A percentile compares a stretch with the other conserved stretches of the same genome.
phyloP scores from a whole-genome alignment of 805 yeast genomes.

The Suhomyces pyralidae region DNA sequence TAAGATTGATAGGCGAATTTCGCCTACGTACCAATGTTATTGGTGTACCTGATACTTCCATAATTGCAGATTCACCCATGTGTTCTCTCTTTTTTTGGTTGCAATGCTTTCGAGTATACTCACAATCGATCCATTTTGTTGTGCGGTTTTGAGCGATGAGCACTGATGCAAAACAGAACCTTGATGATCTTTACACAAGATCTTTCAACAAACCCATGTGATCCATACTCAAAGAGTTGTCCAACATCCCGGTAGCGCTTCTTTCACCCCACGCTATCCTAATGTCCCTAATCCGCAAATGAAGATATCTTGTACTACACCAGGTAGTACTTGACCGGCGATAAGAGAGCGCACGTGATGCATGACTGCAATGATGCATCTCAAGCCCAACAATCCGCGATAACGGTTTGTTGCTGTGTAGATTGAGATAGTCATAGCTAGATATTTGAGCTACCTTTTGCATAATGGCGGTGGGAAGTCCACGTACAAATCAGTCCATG shows the following conservation, averaged over 20 bases:
- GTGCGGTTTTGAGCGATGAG: background rate
- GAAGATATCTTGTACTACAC: background rate
- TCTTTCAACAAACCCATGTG: background rate
- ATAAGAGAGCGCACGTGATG: background rate
- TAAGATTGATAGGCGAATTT: too few species aligned
- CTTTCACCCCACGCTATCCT: background rate
- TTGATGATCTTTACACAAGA: background rate
- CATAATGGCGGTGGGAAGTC: background rate
- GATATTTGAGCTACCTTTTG: background rate
- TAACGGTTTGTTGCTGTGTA: background rate
- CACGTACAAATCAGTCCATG: background rate
- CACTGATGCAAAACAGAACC: background rate
- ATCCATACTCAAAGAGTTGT: background rate
- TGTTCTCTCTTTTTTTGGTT: background rate
- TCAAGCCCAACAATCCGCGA: background rate
- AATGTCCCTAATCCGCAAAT: background rate
- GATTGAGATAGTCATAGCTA: background rate
- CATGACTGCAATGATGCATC: background rate
- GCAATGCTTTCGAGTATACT: background rate
- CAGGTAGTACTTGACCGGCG: too few species aligned
- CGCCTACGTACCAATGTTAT: too few species aligned
- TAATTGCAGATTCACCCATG: background rate
- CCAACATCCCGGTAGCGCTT: background rate
- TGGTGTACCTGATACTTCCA: background rate
- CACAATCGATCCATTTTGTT: background rate